Evolutionary conservation across 805 yeast species (phyloP), one percentile per base, ranked within the genome.

Genomic region (Saturnispora mendoncae): DNA sequence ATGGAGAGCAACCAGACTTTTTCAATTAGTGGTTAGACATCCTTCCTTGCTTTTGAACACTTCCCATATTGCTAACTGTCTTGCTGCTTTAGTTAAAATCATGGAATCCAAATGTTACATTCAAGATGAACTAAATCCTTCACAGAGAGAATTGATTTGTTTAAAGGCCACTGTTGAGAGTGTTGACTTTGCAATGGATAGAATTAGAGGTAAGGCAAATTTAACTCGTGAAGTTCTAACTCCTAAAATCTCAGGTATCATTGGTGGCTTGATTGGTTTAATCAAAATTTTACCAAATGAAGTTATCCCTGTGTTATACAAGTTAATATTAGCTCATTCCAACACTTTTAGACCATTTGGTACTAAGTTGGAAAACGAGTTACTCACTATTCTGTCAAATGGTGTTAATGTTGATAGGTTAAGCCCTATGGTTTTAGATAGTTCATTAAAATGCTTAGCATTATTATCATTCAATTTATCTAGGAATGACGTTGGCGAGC

Each of bases 341-440:
- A 83, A 92, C 2, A 81, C 94, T 2, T 84, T 84, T 55, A 74
- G 88, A 58, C 94, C 95, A 12, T 80, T 69, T 61, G 81, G 80
- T 4, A 71, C 76, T 44, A 80, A 77, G 51, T 75, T 73, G 48
- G 76, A 78, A 50, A 58, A 55, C 10, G 69, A 65, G 24, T 58
- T 78, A 24, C 44, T 64, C 8, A 50, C 48, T 5, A 54, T 73
- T 44, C 57, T 68, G 29, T 54, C 45, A 29, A 56, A 51, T 41
- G 64, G 54, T 29, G 51, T 43, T 6, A 61, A 56, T 52, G 70
- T 62, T 50, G 53, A 55, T 13, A 64, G 56, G 36, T 65, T 69
- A 46, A 70, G 74, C 24, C 28, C 40, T 0, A 43, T 50, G 0
- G 60, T 78, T 36, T 68, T 72, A 51, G 41, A 47, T 3, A 54